These are phyloP conservation scores for Trichomonascaceae sp. DNA, from an alignment of 1,139 yeast genomes.

Conservation along the genomic window DNA sequence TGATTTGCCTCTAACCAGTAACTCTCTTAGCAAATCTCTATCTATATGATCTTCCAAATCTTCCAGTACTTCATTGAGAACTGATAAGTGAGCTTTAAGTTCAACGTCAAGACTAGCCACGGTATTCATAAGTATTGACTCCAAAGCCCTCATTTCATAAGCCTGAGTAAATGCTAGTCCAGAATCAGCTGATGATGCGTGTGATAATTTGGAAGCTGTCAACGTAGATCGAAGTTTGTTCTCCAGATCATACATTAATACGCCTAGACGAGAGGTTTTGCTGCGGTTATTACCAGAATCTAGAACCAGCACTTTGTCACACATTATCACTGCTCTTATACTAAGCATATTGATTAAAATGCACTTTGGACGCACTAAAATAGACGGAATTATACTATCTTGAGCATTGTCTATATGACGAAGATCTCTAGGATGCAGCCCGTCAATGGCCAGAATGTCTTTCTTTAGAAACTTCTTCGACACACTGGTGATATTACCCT, in stretches of 20 bases:
- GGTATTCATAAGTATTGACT: constrained; percentile 75
- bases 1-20: constrained; percentile 70
- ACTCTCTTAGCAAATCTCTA: constrained; percentile 66
- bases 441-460: constrained; percentile 64
- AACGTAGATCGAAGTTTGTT: constrained; percentile 49
- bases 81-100: constrained; percentile 58
- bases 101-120: constrained; percentile 79
- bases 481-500: constrained; percentile 66
- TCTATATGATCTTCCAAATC: constrained; percentile 83
- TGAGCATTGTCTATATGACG: constrained; percentile 81
- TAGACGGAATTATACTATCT: constrained; percentile 80
- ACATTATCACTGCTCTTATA: constrained; percentile 74
- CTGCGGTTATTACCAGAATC: constrained; percentile 52
- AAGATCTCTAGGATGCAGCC: constrained; percentile 72
- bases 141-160: constrained; percentile 84
- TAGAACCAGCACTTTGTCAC: constrained; percentile 71
- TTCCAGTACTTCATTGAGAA: constrained; percentile 62
- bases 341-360: constrained; percentile 77
- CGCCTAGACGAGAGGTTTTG: constrained; percentile 52
- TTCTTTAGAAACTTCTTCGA: constrained; percentile 68
- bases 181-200: constrained; percentile 1
- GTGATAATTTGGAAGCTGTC: constrained; percentile 2
- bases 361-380: constrained; percentile 69
- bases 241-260: constrained; percentile 78
- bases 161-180: constrained; percentile 21